These are phyloP conservation scores for Trichophyton simii DNA, from an alignment of 2,329 filamentous ascomycete species.

Conservation along the genomic window DNA sequence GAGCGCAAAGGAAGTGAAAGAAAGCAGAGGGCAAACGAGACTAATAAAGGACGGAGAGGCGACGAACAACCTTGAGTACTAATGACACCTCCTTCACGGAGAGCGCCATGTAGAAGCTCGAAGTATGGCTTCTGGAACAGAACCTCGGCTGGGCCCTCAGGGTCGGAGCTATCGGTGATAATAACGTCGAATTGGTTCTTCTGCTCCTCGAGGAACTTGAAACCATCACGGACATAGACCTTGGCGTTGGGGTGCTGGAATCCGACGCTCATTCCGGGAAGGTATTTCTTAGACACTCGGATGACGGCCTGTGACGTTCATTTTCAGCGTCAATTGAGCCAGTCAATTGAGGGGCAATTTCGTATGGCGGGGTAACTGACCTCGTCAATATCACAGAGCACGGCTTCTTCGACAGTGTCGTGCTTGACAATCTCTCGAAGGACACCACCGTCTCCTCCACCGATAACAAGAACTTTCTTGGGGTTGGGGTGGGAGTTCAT, in stretches of 20 bases:
- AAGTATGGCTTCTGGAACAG: conserved; percentile 99
- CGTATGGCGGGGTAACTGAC: conserved; percentile 27
- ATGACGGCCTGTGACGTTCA: conserved; percentile 61
- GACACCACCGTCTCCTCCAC: conserved; percentile 92
- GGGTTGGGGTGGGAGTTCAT: conserved; percentile 98
- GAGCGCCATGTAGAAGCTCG: conserved; percentile 76
- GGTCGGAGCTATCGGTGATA: conserved; percentile 97
- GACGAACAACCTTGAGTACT: conserved; percentile 99
- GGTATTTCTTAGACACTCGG: conserved; percentile 94
- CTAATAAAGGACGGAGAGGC: conserved; percentile 62
- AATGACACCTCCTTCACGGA: conserved; percentile 93
- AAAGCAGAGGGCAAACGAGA: conserved; percentile 52
- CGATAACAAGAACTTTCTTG: conserved; percentile 96
- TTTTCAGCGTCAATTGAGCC: neutral
- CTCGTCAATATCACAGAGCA: conserved; percentile 97
- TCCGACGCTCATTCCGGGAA: conserved; percentile 83
- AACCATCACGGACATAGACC: conserved; percentile 89
- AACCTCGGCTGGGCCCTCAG: conserved; percentile 88
- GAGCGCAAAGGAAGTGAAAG: conserved; percentile 5
- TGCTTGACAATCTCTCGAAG: conserved; percentile 99
- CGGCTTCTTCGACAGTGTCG: conserved; percentile 87
- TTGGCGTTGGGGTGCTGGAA: conserved; percentile 90
- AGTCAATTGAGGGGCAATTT: neutral
- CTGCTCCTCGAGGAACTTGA: conserved; percentile 95
- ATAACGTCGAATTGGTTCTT: conserved; percentile 98